Percentiles rank a stretch among this genome's conserved stretches.
Conservation (phyloP, 2,329 filamentous ascomycete genomes). For the Hirsutella rhossiliensis region DNA sequence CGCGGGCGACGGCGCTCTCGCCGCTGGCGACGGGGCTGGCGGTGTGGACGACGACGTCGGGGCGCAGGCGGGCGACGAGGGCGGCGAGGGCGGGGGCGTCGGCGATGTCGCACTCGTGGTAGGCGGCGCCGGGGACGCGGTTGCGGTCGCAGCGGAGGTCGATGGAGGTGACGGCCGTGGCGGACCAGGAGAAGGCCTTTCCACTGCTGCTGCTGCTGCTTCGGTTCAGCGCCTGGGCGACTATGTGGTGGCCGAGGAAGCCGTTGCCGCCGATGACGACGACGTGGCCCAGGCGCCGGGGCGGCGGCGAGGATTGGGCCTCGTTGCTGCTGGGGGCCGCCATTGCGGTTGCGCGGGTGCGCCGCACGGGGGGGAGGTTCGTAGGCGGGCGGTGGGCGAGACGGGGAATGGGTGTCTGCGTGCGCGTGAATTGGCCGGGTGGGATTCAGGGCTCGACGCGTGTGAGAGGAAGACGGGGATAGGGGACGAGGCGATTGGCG, state of each 20-base stretch:
- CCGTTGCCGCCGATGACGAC: constrained; percentile 75
- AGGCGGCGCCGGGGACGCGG: constrained; percentile 45
- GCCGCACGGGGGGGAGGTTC: no score
- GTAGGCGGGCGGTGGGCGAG: no score
- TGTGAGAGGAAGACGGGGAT: no score
- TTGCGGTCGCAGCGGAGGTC: constrained; percentile 63
- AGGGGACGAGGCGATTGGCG: no score
- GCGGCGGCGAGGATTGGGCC: neutral
- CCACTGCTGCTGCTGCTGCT: constrained; percentile 6
- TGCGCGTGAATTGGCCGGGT: no score
- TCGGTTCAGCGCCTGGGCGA: constrained; percentile 52
- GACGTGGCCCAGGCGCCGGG: constrained; percentile 48
- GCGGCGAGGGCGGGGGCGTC: constrained; percentile 46
- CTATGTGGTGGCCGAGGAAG: constrained; percentile 74
- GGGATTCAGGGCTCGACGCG: no score
- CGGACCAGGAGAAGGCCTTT: constrained; percentile 21
- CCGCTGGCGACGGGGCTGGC: constrained; percentile 57
- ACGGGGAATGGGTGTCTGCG: no score
- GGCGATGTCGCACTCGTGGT: constrained; percentile 71
- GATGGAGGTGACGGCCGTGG: constrained; percentile 51
- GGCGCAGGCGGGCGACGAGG: constrained; percentile 54
- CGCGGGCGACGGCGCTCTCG: constrained; percentile 38
- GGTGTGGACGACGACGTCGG: constrained; percentile 83
- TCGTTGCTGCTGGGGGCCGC: no score
- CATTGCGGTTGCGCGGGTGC: no score